Base-by-base conservation (phyloP, 768 basidiomycete genomes). In the Suillus bovinus region DNA sequence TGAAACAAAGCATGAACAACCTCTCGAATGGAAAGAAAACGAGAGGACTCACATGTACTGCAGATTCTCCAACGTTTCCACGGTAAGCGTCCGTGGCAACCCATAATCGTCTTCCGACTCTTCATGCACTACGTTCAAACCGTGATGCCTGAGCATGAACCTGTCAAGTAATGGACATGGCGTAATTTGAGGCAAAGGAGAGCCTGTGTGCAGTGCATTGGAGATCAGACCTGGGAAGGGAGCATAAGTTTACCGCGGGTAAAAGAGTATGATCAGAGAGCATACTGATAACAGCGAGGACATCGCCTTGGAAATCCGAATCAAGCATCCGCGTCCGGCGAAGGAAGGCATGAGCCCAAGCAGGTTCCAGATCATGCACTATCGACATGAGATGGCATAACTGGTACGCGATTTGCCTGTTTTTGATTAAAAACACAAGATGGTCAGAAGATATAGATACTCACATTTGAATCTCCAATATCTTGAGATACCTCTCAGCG, bases 161-260 rank as follows among this genome's bases (percentile, higher is more conserved):
- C 82, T 78, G 58, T 81, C 74, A 5, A 83, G 70, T 9, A 83
- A 76, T 4, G 86, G 93, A 67, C 88, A 90, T 0, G 94, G 92
- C 3, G 93, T 94, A 60, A 95, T 90, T 69, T 95, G 93, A 0
- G 93, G 93, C 4, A 96, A 78, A 0, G 94, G 86, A 8, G 77
- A 78, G 5, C 91, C 93, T 0, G 88, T 88, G 17, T 88, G 83
- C 20, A 96, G 77, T 9, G 91, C 82, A 0, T 86, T 87, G 0
- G 92, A 88, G 59, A 92, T 86, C 83, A 96, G 84, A 38, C 84
- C 91, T 92, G 38, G 22, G 33, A 33, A 54, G 24, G 16, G 22
- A 6, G 47, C 46, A 29, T 60, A 41, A 54, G n/a, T 10, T 44
- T 22, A 44, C 5, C 42, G n/a, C 13, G 29, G 22, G 27, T 64